phyloP scores from a whole-genome alignment of 176 grass and related monocot species.

The Raddia guianensis region DNA sequence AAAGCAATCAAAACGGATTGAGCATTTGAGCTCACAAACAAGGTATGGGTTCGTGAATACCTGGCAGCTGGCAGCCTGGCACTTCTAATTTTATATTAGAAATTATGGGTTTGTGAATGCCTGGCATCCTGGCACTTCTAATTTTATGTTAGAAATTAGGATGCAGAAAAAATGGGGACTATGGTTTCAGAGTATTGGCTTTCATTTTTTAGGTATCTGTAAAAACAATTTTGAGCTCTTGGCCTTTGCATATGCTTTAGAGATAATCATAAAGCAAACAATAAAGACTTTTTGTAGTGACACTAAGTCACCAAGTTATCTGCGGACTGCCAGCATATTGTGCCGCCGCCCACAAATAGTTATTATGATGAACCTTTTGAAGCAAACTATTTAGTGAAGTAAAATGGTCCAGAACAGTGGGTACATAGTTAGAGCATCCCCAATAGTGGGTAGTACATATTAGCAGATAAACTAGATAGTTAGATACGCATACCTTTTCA shows the following conservation, averaged over 20 bases:
- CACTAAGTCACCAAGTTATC: background rate
- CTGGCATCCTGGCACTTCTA: no score
- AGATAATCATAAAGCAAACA: background rate
- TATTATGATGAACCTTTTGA: background rate
- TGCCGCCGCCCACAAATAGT: slow-evolving; percentile 4
- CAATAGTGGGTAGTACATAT: slow-evolving; percentile 8
- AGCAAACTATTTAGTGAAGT: slow-evolving; percentile 13
- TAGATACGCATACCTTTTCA: slow-evolving; percentile 71
- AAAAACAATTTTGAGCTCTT: background rate
- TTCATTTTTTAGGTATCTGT: background rate
- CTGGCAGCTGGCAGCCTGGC: background rate
- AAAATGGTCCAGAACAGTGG: slow-evolving; percentile 20
- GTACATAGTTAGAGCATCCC: background rate
- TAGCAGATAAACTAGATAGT: slow-evolving; percentile 37
- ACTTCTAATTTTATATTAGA: no score
- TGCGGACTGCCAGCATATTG: background rate
- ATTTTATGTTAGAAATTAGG: background rate
- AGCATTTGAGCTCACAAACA: slow-evolving; percentile 7
- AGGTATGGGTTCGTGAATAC: background rate
- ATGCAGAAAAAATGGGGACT: background rate
- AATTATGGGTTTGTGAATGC: no score
- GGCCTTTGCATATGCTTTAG: background rate
- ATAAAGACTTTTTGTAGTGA: slow-evolving; percentile 1
- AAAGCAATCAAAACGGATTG: slow-evolving; percentile 27
- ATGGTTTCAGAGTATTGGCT: background rate